phyloP scores from a whole-genome alignment of 2,329 filamentous ascomycete species.

The Geoglossum cookeanum region DNA sequence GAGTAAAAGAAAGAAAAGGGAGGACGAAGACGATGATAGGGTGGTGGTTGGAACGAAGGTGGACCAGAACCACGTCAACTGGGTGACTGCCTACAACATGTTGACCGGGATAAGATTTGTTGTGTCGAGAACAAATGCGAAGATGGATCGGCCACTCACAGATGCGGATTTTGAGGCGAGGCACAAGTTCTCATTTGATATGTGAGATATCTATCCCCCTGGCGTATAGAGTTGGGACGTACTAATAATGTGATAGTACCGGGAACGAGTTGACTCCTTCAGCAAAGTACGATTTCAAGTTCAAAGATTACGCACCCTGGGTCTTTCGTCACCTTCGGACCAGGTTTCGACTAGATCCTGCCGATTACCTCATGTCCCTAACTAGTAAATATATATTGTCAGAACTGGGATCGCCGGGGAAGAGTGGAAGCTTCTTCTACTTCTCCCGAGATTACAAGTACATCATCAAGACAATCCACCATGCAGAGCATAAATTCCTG shows the following conservation, averaged over 20 bases:
- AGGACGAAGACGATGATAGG: slow-evolving; percentile 76
- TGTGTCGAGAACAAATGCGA: slow-evolving; percentile 89
- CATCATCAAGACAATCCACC: slow-evolving; percentile 99
- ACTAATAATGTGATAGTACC: slow-evolving; percentile 35
- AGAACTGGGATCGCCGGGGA: slow-evolving; percentile 88
- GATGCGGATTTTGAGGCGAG: slow-evolving; percentile 83
- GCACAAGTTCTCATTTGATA: slow-evolving; percentile 98
- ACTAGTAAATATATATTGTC: slow-evolving; percentile 98
- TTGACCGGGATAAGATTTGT: slow-evolving; percentile 94
- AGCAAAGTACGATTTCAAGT: slow-evolving; percentile 99
- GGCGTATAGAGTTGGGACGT: slow-evolving; percentile 1
- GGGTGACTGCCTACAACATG: slow-evolving; percentile 98
- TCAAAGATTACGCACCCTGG: slow-evolving; percentile 99
- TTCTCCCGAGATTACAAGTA: slow-evolving; percentile 99
- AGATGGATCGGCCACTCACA: slow-evolving; percentile 77
- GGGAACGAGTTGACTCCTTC: slow-evolving; percentile 95
- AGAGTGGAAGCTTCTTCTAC: slow-evolving; percentile 98
- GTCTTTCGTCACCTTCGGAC: slow-evolving; percentile 84
- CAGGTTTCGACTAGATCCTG: slow-evolving; percentile 81
- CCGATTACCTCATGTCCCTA: slow-evolving; percentile 93
- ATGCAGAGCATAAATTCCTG: slow-evolving; percentile 77
- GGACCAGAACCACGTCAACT: slow-evolving; percentile 91
- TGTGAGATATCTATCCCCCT: slow-evolving; percentile 37
- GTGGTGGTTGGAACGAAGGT: slow-evolving; percentile 95
- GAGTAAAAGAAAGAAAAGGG: slow-evolving; percentile 63